Conservation (phyloP, 345 rosid species). For the Salix exigua region DNA sequence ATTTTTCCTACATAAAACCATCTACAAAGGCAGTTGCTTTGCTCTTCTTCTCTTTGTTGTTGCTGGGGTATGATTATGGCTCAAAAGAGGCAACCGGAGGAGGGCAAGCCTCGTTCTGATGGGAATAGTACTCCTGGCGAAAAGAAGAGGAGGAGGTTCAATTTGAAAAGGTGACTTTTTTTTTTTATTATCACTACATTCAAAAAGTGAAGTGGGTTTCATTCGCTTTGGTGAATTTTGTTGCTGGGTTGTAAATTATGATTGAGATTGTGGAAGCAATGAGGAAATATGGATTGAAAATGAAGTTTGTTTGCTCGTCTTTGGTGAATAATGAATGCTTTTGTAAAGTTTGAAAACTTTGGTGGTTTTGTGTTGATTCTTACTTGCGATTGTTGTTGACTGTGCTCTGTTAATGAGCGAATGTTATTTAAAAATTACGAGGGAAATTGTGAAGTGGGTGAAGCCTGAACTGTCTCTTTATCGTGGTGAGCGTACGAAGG, state of each 20-base stretch:
- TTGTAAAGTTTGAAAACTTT: neutral
- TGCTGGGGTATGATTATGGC: constrained; percentile 46
- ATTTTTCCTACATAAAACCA: neutral
- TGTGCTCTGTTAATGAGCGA: neutral
- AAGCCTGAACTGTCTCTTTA: neutral
- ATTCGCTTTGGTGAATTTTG: neutral
- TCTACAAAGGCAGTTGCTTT: neutral
- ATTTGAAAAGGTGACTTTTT: constrained; percentile 47
- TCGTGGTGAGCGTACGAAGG: neutral
- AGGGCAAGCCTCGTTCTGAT: constrained; percentile 48
- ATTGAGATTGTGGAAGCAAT: neutral
- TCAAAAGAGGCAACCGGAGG: constrained; percentile 82
- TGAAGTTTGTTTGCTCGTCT: neutral
- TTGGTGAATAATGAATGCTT: neutral
- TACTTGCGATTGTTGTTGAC: neutral
- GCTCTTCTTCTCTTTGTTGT: neutral
- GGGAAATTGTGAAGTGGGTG: neutral
- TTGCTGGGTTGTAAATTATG: neutral
- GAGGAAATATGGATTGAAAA: neutral
- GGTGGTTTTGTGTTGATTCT: constrained; percentile 1
- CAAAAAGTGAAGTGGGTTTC: constrained; percentile 8
- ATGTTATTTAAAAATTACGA: neutral
- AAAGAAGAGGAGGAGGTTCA: constrained; percentile 69
- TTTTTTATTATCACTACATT: neutral
- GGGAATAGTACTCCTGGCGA: constrained; percentile 48